Percentiles rank a stretch among this genome's conserved stretches.
Evolutionary conservation across 495 filamentous ascomycete genomes (phyloP).

Genomic region (Tuber indicum): DNA sequence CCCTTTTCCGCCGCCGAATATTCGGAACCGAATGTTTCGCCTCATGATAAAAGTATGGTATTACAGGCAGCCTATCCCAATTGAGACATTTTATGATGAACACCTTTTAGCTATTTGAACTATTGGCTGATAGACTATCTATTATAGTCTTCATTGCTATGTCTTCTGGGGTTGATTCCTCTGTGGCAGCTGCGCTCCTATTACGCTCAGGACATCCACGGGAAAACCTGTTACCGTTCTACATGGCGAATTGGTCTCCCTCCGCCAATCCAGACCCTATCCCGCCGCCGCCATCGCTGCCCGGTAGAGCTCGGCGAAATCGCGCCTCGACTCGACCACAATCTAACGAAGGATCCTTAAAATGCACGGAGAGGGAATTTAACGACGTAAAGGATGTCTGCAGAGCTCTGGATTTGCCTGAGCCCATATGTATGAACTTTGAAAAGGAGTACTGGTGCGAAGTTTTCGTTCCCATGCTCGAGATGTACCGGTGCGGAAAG

Average conservation of each 20-base stretch:
- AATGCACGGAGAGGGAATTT: constrained; percentile 36
- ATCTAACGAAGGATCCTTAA: constrained; percentile 2
- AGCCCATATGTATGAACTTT: constrained; percentile 32
- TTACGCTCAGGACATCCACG: constrained; percentile 29
- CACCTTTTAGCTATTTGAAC: background rate
- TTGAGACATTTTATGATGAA: background rate
- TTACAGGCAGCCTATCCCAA: background rate
- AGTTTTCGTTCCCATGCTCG: constrained; percentile 40
- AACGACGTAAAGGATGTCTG: constrained; percentile 33
- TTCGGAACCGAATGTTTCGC: constrained; percentile 23
- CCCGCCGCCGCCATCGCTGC: constrained; percentile 6
- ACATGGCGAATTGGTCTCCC: constrained; percentile 40
- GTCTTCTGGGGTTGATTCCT: constrained; percentile 41
- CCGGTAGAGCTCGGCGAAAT: constrained; percentile 20
- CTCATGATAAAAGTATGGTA: constrained; percentile 25
- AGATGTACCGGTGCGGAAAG: constrained; percentile 24
- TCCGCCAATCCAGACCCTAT: constrained; percentile 28
- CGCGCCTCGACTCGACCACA: background rate
- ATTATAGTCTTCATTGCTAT: constrained; percentile 38
- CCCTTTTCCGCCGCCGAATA: constrained; percentile 21
- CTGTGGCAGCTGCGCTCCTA: constrained; percentile 36
- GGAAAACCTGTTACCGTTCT: constrained; percentile 39
- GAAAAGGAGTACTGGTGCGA: constrained; percentile 42
- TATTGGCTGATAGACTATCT: constrained; percentile 1
- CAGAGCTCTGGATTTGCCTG: constrained; percentile 20